Evolutionary conservation across 148 eudicot genomes (phyloP).

Genomic region (Agrostemma githago): DNA sequence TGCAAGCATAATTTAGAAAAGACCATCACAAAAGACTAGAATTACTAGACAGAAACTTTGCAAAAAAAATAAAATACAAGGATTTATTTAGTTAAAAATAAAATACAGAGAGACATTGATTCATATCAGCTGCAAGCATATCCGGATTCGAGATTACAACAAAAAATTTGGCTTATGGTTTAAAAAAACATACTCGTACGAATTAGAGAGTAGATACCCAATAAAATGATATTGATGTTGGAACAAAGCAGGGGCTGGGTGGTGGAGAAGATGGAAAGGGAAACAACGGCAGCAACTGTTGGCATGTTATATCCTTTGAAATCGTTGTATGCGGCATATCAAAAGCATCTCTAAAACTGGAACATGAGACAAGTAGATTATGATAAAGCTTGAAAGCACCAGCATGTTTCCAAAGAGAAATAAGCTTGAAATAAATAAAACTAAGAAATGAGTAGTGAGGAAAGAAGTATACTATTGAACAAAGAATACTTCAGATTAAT

Average conservation of each 20-base stretch:
- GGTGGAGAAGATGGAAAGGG: constrained; percentile 50
- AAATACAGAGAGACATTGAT: neutral
- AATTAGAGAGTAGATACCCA: constrained; percentile 51
- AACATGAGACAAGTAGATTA: constrained; percentile 19
- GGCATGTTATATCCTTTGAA: constrained; percentile 63
- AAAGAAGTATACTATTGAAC: neutral
- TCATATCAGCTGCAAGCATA: constrained; percentile 1
- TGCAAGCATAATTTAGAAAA: no score
- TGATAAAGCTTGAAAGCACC: neutral
- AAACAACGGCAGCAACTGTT: constrained; percentile 70
- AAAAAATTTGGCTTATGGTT: constrained; percentile 2
- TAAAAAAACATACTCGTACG: constrained; percentile 6
- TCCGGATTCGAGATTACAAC: neutral
- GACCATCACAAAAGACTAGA: no score
- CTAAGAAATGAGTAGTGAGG: no score
- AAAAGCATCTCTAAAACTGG: constrained; percentile 88
- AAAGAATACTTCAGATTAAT: neutral
- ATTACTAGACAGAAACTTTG: no score
- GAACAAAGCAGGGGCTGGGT: constrained; percentile 29
- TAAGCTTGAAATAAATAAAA: neutral
- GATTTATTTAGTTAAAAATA: neutral
- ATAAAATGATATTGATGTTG: constrained; percentile 66
- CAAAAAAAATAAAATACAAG: neutral
- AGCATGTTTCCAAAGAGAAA: neutral
- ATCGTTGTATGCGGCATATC: constrained; percentile 67